Base-by-base conservation (phyloP, 176 grass and related monocot genomes). In the Hsuehochloa calcarea region DNA sequence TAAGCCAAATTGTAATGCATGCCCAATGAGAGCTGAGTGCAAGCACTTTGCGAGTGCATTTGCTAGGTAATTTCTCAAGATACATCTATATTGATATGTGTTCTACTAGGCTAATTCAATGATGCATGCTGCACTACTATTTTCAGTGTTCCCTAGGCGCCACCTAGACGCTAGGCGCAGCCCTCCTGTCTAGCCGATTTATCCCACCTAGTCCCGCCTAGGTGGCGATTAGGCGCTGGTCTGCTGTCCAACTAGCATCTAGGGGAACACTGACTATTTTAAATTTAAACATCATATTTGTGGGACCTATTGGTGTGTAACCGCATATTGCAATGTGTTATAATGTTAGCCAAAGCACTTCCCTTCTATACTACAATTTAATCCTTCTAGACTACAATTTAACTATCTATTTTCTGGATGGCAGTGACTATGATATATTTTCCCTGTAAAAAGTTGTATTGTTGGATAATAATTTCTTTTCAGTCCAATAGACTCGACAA, bases 41-140 rank as follows among this genome's bases (percentile, higher is more conserved):
- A 93, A 87, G 77, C 91, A 93, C 80, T 93, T 93, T 35, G 91
- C 91, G 5, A 93, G 91, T 87, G 91, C 91, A 68, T 93, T 87
- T 84, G 84, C 91, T 1, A 93, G 91, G 91, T 93, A 90, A 41
- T 72, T 68, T 72, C 66, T 70, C 25, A 59, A 69, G 26, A 78
- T 46, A 51, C 51, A 26, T 68, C 9, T 52, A 58, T 59, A 12
- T 52, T 82, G 45, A 82, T 56, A 40, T 71, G 58, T 16, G 56
- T 65, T 55, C 8, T 58, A 43, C n/a, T 23, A 58, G 38, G 64
- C 49, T 69, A 78, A 76, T 69, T 27, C 26, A 78, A 67, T 25
- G 23, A 23, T 16, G 55, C 81, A 74, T 84, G 41, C 29, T 37
- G 9, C 20, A 63, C 7, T 49, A 55, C 41, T 74, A 71, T 46